These are phyloP conservation scores for Xylogone sp. DNA, from an alignment of 2,329 filamentous ascomycete species.

Conservation along the genomic window DNA sequence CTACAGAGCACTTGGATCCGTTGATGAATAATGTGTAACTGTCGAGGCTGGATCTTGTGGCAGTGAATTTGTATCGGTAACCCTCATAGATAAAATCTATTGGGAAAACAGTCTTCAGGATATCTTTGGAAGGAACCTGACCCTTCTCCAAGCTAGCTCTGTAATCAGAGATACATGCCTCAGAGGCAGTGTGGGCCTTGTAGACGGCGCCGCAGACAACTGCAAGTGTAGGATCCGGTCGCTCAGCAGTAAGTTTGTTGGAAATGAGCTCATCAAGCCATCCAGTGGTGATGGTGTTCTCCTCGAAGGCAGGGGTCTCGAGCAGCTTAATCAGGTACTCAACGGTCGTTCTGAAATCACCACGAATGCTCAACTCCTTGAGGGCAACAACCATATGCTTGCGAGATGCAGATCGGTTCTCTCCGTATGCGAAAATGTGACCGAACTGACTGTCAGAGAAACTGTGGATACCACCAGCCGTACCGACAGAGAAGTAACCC, in stretches of 20 bases:
- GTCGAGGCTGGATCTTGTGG: constrained; percentile 84
- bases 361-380: constrained; percentile 98
- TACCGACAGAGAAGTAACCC: constrained; percentile 99
- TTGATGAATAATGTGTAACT: constrained; percentile 99
- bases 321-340: constrained; percentile 99
- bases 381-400: constrained; percentile 99
- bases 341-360: constrained; percentile 97
- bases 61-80: constrained; percentile 95
- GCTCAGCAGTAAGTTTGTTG: constrained; percentile 93
- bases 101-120: constrained; percentile 95
- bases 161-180: constrained; percentile 84
- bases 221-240: constrained; percentile 90
- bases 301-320: constrained; percentile 96
- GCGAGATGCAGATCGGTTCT: constrained; percentile 91
- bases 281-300: constrained; percentile 98
- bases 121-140: constrained; percentile 93
- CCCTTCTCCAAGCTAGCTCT: constrained; percentile 88
- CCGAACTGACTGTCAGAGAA: constrained; percentile 99
- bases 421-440: constrained; percentile 98
- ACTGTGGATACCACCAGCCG: constrained; percentile 94
- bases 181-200: constrained; percentile 92
- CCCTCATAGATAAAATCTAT: constrained; percentile 99
- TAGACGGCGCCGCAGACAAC: constrained; percentile 92
- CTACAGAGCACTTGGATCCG: constrained; percentile 91
- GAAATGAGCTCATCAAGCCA: constrained; percentile 99